Base-by-base conservation (phyloP, 1,284 basidiomycete species). In the Retiboletus flavoniger region DNA sequence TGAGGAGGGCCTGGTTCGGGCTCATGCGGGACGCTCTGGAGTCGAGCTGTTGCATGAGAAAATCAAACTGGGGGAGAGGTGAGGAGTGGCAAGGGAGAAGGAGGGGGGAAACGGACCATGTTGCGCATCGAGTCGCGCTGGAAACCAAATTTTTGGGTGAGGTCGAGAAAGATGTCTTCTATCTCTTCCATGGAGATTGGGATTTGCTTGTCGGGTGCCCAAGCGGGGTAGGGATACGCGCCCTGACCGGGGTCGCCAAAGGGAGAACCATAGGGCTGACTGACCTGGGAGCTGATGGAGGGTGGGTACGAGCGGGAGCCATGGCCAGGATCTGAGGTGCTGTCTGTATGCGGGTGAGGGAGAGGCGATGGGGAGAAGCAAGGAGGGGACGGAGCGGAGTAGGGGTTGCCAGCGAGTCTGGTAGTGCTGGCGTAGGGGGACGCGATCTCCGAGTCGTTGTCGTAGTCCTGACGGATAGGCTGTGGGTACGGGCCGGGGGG, bases 71-170 rank as follows among this genome's bases (percentile, higher is more conserved):
- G 32, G 41, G 35, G 35, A 48, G 32, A 43, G 34, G 45, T 58
- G 56, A 59, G 51, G 39, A 43, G 39, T 0, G 32, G 7, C 19
- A 13, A 35, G 36, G 13, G 45, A 31, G n/a, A 47, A n/a, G 13
- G 34, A 36, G 34, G 7, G 16, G 31, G 17, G 35, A 42, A 39
- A 76, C 81, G 51, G 60, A 89, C 91, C 89, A 87, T 93, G 76
- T 90, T 96, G 26, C 89, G 84, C 90, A 92, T 92, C 6, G 88
- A 91, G 70, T 96, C 94, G 54, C 90, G 83, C 75, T 95, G 97
- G 75, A 99, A 99, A 59, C 97, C 97, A 72, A 99, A 99, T 77
- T 99, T 99, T 79, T 99, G 95, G 48, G 94, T 90, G 55, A 99
- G 84, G 75, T 99, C 97, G 67, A 99, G 90, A 69, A 99, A 95